Conservation (phyloP, 2,329 filamentous ascomycete species). For the Alternaria arborescens region DNA sequence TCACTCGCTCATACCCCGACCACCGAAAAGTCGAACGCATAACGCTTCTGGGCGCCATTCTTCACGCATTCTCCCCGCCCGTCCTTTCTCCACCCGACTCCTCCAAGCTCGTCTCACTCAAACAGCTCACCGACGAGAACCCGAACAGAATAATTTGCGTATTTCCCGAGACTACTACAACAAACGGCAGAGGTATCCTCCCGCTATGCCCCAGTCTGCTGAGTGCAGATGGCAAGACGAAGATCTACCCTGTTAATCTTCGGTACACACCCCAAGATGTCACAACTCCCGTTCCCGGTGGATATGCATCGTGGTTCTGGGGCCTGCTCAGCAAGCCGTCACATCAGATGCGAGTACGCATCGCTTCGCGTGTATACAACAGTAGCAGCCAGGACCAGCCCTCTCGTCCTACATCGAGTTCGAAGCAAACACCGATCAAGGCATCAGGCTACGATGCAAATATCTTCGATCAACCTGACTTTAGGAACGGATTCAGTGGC, state of each 20-base stretch:
- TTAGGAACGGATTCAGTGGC: constrained; percentile 30
- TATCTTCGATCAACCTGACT: constrained; percentile 43
- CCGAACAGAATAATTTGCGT: constrained; percentile 81
- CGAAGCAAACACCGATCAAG: constrained; percentile 18
- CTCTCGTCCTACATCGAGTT: constrained; percentile 1
- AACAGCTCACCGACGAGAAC: constrained; percentile 68
- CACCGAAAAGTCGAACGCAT: constrained; percentile 78
- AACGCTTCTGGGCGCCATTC: constrained; percentile 77
- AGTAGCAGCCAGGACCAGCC: constrained; percentile 35
- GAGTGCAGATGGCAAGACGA: constrained; percentile 69
- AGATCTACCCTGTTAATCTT: constrained; percentile 89
- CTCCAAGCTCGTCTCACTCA: constrained; percentile 48
- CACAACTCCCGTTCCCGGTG: constrained; percentile 85
- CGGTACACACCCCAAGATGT: constrained; percentile 89
- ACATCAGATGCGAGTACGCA: constrained; percentile 88
- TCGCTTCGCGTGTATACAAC: constrained; percentile 75
- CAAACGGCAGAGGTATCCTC: constrained; percentile 89
- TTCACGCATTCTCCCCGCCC: constrained; percentile 73
- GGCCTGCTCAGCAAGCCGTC: constrained; percentile 83
- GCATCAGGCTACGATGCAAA: constrained; percentile 43
- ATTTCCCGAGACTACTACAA: constrained; percentile 94
- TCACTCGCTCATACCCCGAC: constrained; percentile 83
- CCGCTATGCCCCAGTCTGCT: constrained; percentile 82
- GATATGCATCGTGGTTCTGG: constrained; percentile 81
- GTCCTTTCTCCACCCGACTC: constrained; percentile 44